A percentile compares a stretch with the other conserved stretches of the same genome.
These are phyloP conservation scores for Candida buenavistaensis DNA, from an alignment of 1,139 yeast genomes.

Conservation along the genomic window DNA sequence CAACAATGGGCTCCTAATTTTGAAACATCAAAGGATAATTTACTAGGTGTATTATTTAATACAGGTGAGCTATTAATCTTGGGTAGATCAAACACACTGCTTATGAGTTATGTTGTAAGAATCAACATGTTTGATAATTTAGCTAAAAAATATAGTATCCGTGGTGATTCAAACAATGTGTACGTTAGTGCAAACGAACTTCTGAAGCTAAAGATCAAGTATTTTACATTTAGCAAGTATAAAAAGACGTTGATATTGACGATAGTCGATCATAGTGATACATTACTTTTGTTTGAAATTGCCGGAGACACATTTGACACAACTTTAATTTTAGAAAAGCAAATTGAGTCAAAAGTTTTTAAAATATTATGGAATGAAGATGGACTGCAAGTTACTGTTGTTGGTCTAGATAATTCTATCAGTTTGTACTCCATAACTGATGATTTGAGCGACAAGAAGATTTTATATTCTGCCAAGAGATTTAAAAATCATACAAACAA, in stretches of 20 bases:
- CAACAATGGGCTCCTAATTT: constrained; percentile 39
- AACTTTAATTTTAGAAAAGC: constrained; percentile 4
- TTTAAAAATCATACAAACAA: constrained; percentile 9
- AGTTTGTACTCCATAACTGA: constrained; percentile 1
- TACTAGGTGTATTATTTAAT: constrained; percentile 36
- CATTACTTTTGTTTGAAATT: constrained; percentile 22
- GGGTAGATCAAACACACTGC: constrained; percentile 20
- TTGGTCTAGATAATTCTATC: constrained; percentile 12
- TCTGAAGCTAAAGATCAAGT: constrained; percentile 26
- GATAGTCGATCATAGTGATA: constrained; percentile 15
- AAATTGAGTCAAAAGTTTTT: constrained; percentile 3
- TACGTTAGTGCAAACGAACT: constrained; percentile 21
- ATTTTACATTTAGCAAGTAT: constrained; percentile 27
- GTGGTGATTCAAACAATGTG: constrained; percentile 16
- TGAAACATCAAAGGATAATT: constrained; percentile 26
- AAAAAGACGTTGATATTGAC: constrained; percentile 10
- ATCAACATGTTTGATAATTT: constrained; percentile 30
- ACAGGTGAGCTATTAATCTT: constrained; percentile 41
- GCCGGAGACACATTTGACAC: constrained; percentile 13
- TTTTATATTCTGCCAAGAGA: constrained; percentile 6
- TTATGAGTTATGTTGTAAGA: constrained; percentile 25
- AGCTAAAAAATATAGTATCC: constrained; percentile 20
- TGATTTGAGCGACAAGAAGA: constrained; percentile 3
- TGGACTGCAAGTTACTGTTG: constrained; percentile 4
- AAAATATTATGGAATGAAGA: constrained; percentile 16